Percentiles rank a stretch among this genome's conserved stretches.
These are phyloP conservation scores for Penicillium sp. DNA, from an alignment of 2,329 filamentous ascomycete species.

Conservation along the genomic window DNA sequence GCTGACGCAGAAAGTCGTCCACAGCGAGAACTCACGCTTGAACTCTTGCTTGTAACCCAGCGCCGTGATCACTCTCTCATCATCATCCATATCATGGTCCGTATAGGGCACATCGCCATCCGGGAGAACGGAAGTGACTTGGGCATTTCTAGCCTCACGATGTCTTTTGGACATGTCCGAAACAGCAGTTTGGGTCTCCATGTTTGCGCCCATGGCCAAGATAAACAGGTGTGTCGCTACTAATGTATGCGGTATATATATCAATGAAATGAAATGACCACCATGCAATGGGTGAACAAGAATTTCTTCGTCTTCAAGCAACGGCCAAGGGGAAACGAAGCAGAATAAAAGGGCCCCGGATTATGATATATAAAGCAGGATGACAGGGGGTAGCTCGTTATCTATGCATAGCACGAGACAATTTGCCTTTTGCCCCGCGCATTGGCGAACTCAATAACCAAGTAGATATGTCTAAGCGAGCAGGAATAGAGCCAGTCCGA, in stretches of 20 bases:
- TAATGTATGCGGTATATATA: neutral
- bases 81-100: slow-evolving; percentile 36
- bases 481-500: neutral
- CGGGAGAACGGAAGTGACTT: slow-evolving; percentile 35
- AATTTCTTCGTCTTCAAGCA: neutral
- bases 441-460: slow-evolving; percentile 7
- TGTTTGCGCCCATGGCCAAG: slow-evolving; percentile 1
- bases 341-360: slow-evolving; percentile 6
- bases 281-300: neutral
- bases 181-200: slow-evolving; percentile 10
- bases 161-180: slow-evolving; percentile 16
- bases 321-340: neutral
- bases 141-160: slow-evolving; percentile 27
- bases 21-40: slow-evolving; percentile 69
- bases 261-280: neutral
- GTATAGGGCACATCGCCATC: slow-evolving; percentile 37
- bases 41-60: slow-evolving; percentile 59
- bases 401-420: slow-evolving; percentile 5
- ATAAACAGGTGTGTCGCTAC: neutral
- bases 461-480: neutral
- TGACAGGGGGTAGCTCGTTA: slow-evolving; percentile 9
- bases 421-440: slow-evolving; percentile 5
- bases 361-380: neutral
- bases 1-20: slow-evolving; percentile 71
- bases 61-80: slow-evolving; percentile 42